phyloP scores from a whole-genome alignment of 768 basidiomycete species.

The Leccinum longicurvipes region DNA sequence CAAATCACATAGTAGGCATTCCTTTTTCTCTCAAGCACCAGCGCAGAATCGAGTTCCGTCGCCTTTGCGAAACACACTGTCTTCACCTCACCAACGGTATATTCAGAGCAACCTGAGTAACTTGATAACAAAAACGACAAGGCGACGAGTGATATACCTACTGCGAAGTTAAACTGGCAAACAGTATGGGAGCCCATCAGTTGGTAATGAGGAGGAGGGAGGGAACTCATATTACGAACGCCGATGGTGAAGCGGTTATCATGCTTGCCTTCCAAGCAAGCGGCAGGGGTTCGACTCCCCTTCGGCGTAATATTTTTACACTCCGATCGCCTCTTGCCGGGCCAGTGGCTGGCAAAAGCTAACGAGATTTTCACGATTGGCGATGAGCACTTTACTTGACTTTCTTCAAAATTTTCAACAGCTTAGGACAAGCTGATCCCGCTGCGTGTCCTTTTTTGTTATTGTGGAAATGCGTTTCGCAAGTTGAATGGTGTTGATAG shows the following conservation, averaged over 20 bases:
- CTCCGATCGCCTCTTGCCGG: too few species aligned
- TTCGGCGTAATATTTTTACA: too few species aligned
- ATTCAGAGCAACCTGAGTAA: too few species aligned
- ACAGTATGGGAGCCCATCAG: too few species aligned
- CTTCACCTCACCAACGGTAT: slow-evolving; percentile 92
- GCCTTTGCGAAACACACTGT: slow-evolving; percentile 93
- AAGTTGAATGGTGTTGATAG: background rate
- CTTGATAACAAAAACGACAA: too few species aligned
- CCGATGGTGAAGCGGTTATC: slow-evolving; percentile 89
- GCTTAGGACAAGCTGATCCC: background rate
- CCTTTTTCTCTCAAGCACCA: slow-evolving; percentile 91
- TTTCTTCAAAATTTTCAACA: background rate
- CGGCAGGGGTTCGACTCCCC: slow-evolving; percentile 79
- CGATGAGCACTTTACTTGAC: background rate
- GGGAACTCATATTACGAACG: too few species aligned
- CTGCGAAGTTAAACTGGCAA: too few species aligned
- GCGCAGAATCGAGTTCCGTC: slow-evolving; percentile 95
- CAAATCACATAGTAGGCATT: slow-evolving; percentile 97
- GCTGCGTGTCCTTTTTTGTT: background rate
- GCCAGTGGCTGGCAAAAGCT: too few species aligned
- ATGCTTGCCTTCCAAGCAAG: slow-evolving; percentile 87
- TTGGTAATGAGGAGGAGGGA: too few species aligned
- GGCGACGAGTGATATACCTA: too few species aligned
- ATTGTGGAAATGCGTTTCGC: background rate
- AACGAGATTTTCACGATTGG: background rate